phyloP scores from a whole-genome alignment of 306 rosid genomes.

The Vigna nakashimae region DNA sequence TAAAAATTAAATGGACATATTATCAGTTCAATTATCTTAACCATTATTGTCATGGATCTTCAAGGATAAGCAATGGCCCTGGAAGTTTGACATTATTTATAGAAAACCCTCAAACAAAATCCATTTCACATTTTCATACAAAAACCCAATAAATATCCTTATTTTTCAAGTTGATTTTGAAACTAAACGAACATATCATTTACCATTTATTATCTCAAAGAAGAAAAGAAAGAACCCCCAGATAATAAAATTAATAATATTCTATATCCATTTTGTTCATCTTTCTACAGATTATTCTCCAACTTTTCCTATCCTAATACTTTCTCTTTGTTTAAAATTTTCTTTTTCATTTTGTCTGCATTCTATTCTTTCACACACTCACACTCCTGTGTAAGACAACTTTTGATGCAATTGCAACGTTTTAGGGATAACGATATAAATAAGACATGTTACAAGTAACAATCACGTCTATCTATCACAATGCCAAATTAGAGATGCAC shows the following conservation, averaged over 20 bases:
- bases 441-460: constrained; percentile 3
- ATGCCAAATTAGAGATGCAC: constrained; percentile 3
- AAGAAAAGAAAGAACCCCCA: background rate
- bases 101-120: background rate
- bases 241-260: background rate
- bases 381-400: background rate
- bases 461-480: background rate
- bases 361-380: background rate
- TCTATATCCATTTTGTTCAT: background rate
- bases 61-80: background rate
- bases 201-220: constrained; percentile 1
- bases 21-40: constrained; percentile 15
- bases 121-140: background rate
- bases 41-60: background rate
- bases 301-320: background rate
- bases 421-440: background rate
- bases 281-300: background rate
- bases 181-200: background rate
- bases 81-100: background rate
- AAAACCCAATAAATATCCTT: background rate
- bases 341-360: background rate
- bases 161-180: constrained; percentile 3
- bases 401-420: background rate
- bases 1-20: constrained; percentile 6
- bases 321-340: background rate